Evolutionary conservation across 352 stramenopile genomes (phyloP).

Genomic region (Blastocystis sp.): DNA sequence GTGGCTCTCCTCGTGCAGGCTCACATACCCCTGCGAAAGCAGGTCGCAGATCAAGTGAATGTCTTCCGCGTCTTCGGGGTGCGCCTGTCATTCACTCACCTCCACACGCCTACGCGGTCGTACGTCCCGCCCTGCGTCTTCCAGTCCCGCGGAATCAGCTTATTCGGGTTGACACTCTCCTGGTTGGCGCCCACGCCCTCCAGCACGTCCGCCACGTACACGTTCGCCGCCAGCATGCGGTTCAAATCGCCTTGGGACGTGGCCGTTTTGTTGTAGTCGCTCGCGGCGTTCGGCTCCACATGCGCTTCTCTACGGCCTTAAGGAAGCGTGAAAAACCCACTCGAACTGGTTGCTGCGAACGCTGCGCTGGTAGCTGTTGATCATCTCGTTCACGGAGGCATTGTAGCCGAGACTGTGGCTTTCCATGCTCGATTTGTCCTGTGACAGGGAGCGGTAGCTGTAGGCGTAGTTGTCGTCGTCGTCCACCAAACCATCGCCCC

Average conservation of each 20-base stretch:
- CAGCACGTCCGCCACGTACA: slow-evolving; percentile 46
- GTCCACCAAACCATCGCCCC: neutral
- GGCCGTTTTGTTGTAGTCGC: too few relatives aligned
- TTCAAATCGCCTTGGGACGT: slow-evolving; percentile 14
- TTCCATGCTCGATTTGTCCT: too few relatives aligned
- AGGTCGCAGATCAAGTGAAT: slow-evolving; percentile 46
- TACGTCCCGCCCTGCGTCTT: slow-evolving; percentile 6
- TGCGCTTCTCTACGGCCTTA: too few relatives aligned
- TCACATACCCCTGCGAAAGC: neutral
- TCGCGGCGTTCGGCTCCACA: too few relatives aligned
- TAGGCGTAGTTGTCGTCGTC: neutral
- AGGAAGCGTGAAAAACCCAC: too few relatives aligned
- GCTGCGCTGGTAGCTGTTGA: too few relatives aligned
- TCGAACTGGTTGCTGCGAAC: too few relatives aligned
- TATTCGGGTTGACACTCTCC: too few relatives aligned
- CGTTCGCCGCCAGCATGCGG: slow-evolving; percentile 41
- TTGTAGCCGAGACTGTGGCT: too few relatives aligned
- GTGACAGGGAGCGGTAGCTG: neutral
- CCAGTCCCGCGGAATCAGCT: slow-evolving; percentile 12
- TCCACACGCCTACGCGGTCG: neutral
- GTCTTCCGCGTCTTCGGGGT: slow-evolving; percentile 47
- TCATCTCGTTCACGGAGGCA: too few relatives aligned
- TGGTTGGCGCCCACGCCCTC: neutral
- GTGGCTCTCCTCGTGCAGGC: neutral
- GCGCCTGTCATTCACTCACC: slow-evolving; percentile 9